These are phyloP conservation scores for Teratosphaeria gauchensis DNA, from an alignment of 2,329 filamentous ascomycete genomes.

Conservation along the genomic window DNA sequence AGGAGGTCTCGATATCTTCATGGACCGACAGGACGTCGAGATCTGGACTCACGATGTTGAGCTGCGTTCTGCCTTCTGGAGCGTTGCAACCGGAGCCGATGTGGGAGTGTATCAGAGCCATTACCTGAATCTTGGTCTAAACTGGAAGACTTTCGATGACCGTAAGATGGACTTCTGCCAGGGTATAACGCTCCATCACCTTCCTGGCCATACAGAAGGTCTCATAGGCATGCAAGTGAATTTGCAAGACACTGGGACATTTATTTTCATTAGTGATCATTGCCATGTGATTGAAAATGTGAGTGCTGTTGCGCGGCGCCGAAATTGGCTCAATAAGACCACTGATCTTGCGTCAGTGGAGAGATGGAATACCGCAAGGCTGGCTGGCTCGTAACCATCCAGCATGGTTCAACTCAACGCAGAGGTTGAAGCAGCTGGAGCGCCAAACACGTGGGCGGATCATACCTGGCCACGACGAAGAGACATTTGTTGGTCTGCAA, in stretches of 20 bases:
- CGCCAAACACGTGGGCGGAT: slow-evolving; percentile 21
- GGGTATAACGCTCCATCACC: slow-evolving; percentile 27
- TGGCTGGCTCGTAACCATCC: slow-evolving; percentile 29
- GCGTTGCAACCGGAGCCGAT: slow-evolving; percentile 26
- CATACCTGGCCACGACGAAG: slow-evolving; percentile 29
- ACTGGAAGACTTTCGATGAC: slow-evolving; percentile 29
- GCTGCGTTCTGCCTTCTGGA: slow-evolving; percentile 25
- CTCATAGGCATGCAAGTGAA: slow-evolving; percentile 29
- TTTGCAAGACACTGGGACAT: slow-evolving; percentile 24
- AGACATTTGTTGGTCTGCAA: slow-evolving; percentile 20
- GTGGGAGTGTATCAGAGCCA: slow-evolving; percentile 27
- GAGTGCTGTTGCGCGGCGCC: slow-evolving; percentile 1
- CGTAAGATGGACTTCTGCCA: slow-evolving; percentile 26
- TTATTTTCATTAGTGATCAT: slow-evolving; percentile 27
- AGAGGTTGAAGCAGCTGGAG: slow-evolving; percentile 24
- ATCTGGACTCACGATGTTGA: slow-evolving; percentile 29
- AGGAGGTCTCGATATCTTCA: slow-evolving; percentile 25
- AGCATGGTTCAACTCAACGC: slow-evolving; percentile 27
- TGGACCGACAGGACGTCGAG: slow-evolving; percentile 26
- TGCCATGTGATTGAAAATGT: slow-evolving; percentile 30
- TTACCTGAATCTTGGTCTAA: slow-evolving; percentile 26
- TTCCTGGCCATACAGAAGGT: slow-evolving; percentile 29
- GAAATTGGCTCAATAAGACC: background rate
- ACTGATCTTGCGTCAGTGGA: slow-evolving; percentile 17
- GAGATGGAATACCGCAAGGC: slow-evolving; percentile 27